Evolutionary conservation across 2,329 filamentous ascomycete genomes (phyloP), one percentile per base, ranked within the genome.

Genomic region (Bipolaris victoriae): DNA sequence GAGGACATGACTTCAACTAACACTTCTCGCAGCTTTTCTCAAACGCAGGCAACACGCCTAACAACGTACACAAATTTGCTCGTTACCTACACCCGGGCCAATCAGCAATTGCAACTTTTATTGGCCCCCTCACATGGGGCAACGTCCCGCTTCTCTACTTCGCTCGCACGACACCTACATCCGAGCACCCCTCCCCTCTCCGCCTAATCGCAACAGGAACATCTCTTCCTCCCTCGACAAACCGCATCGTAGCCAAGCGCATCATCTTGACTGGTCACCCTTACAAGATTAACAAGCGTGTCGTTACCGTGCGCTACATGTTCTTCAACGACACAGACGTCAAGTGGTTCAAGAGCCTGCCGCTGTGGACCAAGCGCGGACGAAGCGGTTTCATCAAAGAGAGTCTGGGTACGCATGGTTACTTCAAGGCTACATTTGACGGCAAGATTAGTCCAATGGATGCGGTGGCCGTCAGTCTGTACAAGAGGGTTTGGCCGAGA

Each of bases 361-460:
- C 95, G 58, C 79, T 99, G 62, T 99, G 94, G 93, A 99, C 95
- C 5, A 91, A 87, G 80, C 82, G 94, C 29, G 95, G 95, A 6
- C 84, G 95, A 61, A 91, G 87, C 65, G 95, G 95, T 7, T 97
- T 88, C 76, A 87, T 99, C 81, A 97, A 97, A 82, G 95, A 99
- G 81, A 85, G 89, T 56, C 80, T 99, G 48, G 95, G 95, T 68
- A 99, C 95, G 35, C 95, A 99, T 77, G 95, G 95, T n/a, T 99
- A 99, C 81, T 98, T 98, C 85, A 99, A 99, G 83, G 95, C 95
- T 11, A 97, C 90, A 1, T 99, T 99, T 80, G 96, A 99, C 76
- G 92, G 89, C 11, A 91, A 90, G 74, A 94, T 99, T 76, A 98
- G 97, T 77, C 93, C 95, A 1, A 91, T 97, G 79, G 95, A 99